phyloP scores from a whole-genome alignment of 2,329 filamentous ascomycete species.

The Pestalotiopsis sp. region DNA sequence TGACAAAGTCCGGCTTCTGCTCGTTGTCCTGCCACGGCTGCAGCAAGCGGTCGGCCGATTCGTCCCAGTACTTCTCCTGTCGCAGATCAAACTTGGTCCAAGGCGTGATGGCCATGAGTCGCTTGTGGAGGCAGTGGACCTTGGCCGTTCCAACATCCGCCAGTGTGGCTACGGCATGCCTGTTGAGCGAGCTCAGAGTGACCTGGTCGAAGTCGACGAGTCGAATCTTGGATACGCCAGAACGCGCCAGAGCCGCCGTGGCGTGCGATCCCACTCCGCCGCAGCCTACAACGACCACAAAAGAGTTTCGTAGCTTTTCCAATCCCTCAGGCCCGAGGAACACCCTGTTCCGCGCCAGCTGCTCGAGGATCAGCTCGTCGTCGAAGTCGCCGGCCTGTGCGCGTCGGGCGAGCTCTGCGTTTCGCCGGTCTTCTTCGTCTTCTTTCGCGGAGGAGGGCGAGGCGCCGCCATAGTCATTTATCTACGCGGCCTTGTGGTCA shows the following conservation, averaged over 20 bases:
- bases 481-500: slow-evolving; percentile 41
- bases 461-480: slow-evolving; percentile 64
- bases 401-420: slow-evolving; percentile 59
- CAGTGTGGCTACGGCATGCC: slow-evolving; percentile 93
- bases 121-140: slow-evolving; percentile 78
- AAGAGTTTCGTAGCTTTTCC: slow-evolving; percentile 75
- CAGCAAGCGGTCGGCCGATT: slow-evolving; percentile 68
- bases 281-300: slow-evolving; percentile 88
- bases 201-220: slow-evolving; percentile 98
- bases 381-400: slow-evolving; percentile 68
- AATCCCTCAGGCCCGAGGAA: slow-evolving; percentile 78
- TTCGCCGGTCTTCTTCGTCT: slow-evolving; percentile 65
- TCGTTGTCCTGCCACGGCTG: slow-evolving; percentile 63
- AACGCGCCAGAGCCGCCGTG: slow-evolving; percentile 81
- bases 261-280: slow-evolving; percentile 96
- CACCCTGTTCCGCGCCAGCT: slow-evolving; percentile 58
- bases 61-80: slow-evolving; percentile 79
- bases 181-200: slow-evolving; percentile 88
- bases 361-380: slow-evolving; percentile 87
- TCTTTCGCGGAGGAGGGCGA: slow-evolving; percentile 31
- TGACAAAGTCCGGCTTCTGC: slow-evolving; percentile 79
- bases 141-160: slow-evolving; percentile 93
- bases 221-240: slow-evolving; percentile 84
- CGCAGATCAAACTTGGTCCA: slow-evolving; percentile 90
- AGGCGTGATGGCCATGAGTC: slow-evolving; percentile 84